Base-by-base conservation (phyloP, 495 filamentous ascomycete species). In the Massariosphaeria phaeospora region DNA sequence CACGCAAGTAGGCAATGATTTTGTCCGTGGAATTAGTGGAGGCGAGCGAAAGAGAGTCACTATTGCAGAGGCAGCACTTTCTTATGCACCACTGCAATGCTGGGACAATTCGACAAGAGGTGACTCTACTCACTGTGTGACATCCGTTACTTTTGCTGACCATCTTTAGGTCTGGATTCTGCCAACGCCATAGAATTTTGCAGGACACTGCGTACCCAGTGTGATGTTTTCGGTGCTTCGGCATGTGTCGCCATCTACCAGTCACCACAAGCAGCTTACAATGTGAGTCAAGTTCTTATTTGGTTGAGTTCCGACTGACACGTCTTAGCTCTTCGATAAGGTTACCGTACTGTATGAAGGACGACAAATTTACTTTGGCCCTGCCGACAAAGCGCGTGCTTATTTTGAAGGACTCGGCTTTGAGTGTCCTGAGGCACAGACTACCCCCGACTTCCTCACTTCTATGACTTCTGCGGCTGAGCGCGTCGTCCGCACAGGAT, bases 401-500 rank as follows among this genome's bases (percentile, higher is more conserved):
- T 71, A 73, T 53, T 69, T 76, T 61, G 41, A 70, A 10, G 67
- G 76, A 30, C 75, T 83, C 63, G 81, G 82, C 0, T 84, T 77
- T 73, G 30, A 74, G 59, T 65, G 80, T 71, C 78, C 78, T 53
- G 63, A 72, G 51, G 64, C 76, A 65, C 73, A 76, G 73, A 87
- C 73, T 0, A 84, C 79, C 0, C 77, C 81, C 11, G 85, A 88
- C 58, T 89, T 87, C 57, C 69, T 88, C 7, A 88, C 84, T 0
- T 82, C 82, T 1, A 72, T 89, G 55, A 86, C 84, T 10, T 81
- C 81, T 41, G 76, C 79, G 2, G 68, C 74, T 24, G 81, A 86
- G 41, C 77, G 86, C 2, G 71, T 73, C n/a, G 68, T 81, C 31
- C 73, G 78, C 1, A 52, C 70, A 1, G 85, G 85, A 0, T 84